Base-by-base conservation (phyloP, 768 basidiomycete genomes). In the Collybia sp. region DNA sequence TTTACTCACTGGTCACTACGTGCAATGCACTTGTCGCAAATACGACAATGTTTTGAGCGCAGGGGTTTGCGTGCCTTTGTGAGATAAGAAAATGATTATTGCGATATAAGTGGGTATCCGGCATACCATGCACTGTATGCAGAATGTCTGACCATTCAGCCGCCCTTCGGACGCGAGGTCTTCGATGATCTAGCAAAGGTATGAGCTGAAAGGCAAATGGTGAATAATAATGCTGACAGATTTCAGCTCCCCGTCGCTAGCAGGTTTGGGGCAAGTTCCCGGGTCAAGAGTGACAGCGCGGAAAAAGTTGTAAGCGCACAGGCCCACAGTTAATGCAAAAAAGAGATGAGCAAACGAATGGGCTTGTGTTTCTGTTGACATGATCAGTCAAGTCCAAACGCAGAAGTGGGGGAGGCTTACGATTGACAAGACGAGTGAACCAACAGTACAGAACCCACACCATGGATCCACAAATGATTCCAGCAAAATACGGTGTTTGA, bases 81-180 rank as follows among this genome's bases (percentile, higher is more conserved):
- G 37, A 17, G 33, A 40, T 1, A 44, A 32, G 25, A 25, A 11
- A 31, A 25, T 3, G 44, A 35, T 12, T 25, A n/a, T 37, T 2
- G 17, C 34, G n/a, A 39, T 39, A 20, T 19, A 5, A 18, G 32
- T 18, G 37, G 13, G 35, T n/a, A 20, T 30, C 25, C 12, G 43
- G 57, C 80, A 40, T 51, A 85, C 87, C 92, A 98, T 92, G 67
- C 95, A 98, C 48, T 85, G 80, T 42, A 99, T 86, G 58, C 96
- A 98, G 64, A 98, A 98, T 9, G 93, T 93, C 62, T 93, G 93
- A 1, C 95, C 94, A 61, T 97, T 98, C 19, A 99, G 68, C 13
- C 86, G 74, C 12, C 93, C 92, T 58, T 85, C 82, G 9, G 86
- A 85, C 12, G 93, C 90, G 13, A 98, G 71, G 20, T 93, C 90